Evolutionary conservation across 495 filamentous ascomycete genomes (phyloP), one percentile per base, ranked within the genome.

Genomic region (Astrothelium subdiscretum): DNA sequence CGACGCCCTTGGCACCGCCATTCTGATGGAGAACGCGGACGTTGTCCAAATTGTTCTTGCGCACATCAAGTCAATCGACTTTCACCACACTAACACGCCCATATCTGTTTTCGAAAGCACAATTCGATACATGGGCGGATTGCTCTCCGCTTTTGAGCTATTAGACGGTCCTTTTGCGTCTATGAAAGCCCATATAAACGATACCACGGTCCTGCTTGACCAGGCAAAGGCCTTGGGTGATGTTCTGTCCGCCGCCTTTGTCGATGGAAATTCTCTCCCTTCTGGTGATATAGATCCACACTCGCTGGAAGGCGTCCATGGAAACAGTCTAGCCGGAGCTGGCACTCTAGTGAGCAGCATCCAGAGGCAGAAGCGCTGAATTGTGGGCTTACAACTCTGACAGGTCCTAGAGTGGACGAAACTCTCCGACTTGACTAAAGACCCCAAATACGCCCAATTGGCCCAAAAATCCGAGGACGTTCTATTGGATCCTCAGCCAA

Each of bases 71-170:
- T 62, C 32, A 3, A 8, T 65, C 48, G 57, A 65, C 35, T 65
- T 48, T 20, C 32, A 8, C n/a, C 31, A 51, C 27, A 38, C 52
- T 3, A 22, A 8, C 3, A 32, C 18, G 15, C 43, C 32, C 18
- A 62, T 65, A 27, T 89, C 88, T 48, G 81, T 95, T 11, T 95
- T 95, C 62, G 91, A 96, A 74, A 92, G 89, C 3, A 89, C 86
- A 20, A 96, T 95, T 69, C 81, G 91, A 40, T 95, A 95, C 68
- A 79, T 95, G 31, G 91, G 90, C 27, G 91, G 91, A 2, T 77
- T 96, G 57, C 67, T 96, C 43, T 89, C 83, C 20, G 91, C 91
- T 20, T 88, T 92, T 68, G 91, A 96, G 71, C 80, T 95, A 2
- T 32, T 64, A 5, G 31, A 59, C 20, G 59, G 62, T 12, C 62